phyloP scores from a whole-genome alignment of 2,329 filamentous ascomycete genomes.

The Ascocoryne sarcoides region DNA sequence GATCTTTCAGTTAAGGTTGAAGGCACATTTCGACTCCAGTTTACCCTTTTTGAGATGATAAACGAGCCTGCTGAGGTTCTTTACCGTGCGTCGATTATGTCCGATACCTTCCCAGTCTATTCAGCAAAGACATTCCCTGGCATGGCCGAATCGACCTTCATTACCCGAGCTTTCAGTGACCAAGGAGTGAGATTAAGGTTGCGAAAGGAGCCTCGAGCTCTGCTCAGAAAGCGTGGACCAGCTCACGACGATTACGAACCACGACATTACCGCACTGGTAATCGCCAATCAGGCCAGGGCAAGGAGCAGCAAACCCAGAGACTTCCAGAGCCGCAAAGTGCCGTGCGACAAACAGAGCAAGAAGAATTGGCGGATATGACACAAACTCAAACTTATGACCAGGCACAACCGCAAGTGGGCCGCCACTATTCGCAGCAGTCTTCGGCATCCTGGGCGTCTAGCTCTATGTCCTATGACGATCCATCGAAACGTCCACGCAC shows the following conservation, averaged over 20 bases:
- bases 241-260: slow-evolving; percentile 27
- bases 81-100: slow-evolving; percentile 37
- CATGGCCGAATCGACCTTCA: slow-evolving; percentile 70
- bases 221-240: slow-evolving; percentile 26
- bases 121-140: slow-evolving; percentile 65
- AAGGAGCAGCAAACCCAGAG: slow-evolving; percentile 4
- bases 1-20: slow-evolving; percentile 72
- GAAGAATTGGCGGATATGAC: slow-evolving; percentile 6
- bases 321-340: slow-evolving; percentile 8
- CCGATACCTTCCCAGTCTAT: slow-evolving; percentile 59
- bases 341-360: slow-evolving; percentile 8
- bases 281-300: slow-evolving; percentile 5
- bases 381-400: slow-evolving; percentile 10
- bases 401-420: slow-evolving; percentile 5
- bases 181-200: slow-evolving; percentile 77
- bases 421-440: slow-evolving; percentile 15
- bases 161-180: slow-evolving; percentile 77
- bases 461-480: slow-evolving; percentile 12
- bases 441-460: slow-evolving; percentile 7
- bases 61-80: slow-evolving; percentile 20
- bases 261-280: slow-evolving; percentile 17
- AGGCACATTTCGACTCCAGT: slow-evolving; percentile 64
- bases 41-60: slow-evolving; percentile 67
- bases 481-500: slow-evolving; percentile 16
- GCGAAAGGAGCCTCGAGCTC: slow-evolving; percentile 67